phyloP scores from a whole-genome alignment of 306 rosid genomes.

The Prunus kanzakura region DNA sequence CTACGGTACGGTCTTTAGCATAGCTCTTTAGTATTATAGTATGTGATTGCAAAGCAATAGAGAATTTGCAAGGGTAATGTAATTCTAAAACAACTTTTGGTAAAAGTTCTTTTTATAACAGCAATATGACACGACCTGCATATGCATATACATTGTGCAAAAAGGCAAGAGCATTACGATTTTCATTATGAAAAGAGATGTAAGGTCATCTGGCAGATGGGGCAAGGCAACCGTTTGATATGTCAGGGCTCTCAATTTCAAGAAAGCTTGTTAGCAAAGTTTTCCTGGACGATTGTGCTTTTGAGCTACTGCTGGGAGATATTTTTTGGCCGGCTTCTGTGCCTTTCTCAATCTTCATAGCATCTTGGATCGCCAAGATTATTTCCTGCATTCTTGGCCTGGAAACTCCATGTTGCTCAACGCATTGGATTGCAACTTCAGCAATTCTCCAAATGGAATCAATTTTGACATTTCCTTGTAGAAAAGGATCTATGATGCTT shows the following conservation, averaged over 20 bases:
- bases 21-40: too few relatives aligned
- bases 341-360: conserved; percentile 66
- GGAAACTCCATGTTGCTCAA: conserved; percentile 70
- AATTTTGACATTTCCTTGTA: conserved; percentile 56
- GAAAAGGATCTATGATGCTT: conserved; percentile 68
- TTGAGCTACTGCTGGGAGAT: conserved; percentile 50
- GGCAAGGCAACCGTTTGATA: conserved; percentile 53
- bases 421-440: conserved; percentile 83
- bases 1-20: too few relatives aligned
- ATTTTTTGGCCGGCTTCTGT: conserved; percentile 38
- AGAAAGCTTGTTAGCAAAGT: conserved; percentile 88
- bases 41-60: too few relatives aligned
- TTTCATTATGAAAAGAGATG: background rate
- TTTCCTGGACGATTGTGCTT: conserved; percentile 75
- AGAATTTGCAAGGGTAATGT: too few relatives aligned
- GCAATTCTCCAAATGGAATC: conserved; percentile 93
- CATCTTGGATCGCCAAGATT: conserved; percentile 85
- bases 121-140: background rate
- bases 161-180: conserved; percentile 1
- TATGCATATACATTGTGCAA: background rate
- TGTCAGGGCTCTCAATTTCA: conserved; percentile 83
- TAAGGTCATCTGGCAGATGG: conserved; percentile 69
- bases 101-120: too few relatives aligned
- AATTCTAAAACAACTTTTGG: too few relatives aligned
- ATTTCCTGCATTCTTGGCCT: conserved; percentile 99